These are phyloP conservation scores for Saccharomyces hybrid DNA, from an alignment of 1,139 yeast genomes.

Conservation along the genomic window DNA sequence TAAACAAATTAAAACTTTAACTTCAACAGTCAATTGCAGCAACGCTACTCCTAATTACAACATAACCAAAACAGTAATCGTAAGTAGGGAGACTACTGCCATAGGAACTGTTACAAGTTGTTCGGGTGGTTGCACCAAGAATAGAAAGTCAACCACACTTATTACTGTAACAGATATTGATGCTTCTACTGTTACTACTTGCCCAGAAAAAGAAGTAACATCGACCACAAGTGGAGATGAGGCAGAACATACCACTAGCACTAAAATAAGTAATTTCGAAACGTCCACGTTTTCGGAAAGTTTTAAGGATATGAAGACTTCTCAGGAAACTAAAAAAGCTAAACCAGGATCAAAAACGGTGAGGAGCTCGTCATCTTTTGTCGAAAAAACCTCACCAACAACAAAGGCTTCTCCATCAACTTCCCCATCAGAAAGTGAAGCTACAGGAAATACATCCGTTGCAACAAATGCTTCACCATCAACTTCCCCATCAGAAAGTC, in stretches of 20 bases:
- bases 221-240: not conserved
- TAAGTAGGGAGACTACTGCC: not conserved
- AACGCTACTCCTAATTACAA: not conserved
- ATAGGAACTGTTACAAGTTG: not conserved
- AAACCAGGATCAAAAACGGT: not conserved
- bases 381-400: not conserved
- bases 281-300: not conserved
- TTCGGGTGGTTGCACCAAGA: not conserved
- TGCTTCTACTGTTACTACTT: not conserved
- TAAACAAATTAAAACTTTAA: not conserved
- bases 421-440: not conserved
- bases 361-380: not conserved
- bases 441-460: not conserved
- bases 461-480: not conserved
- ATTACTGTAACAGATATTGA: not conserved
- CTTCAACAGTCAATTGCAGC: not conserved
- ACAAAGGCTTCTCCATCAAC: not conserved
- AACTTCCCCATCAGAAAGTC: not conserved
- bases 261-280: not conserved
- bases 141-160: not conserved
- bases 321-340: not conserved
- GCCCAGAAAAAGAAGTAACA: not conserved
- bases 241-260: not conserved
- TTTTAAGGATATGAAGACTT: not conserved
- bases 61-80: not conserved